Base-by-base conservation (phyloP, 2,329 filamentous ascomycete species). In the Phoma herbarum region DNA sequence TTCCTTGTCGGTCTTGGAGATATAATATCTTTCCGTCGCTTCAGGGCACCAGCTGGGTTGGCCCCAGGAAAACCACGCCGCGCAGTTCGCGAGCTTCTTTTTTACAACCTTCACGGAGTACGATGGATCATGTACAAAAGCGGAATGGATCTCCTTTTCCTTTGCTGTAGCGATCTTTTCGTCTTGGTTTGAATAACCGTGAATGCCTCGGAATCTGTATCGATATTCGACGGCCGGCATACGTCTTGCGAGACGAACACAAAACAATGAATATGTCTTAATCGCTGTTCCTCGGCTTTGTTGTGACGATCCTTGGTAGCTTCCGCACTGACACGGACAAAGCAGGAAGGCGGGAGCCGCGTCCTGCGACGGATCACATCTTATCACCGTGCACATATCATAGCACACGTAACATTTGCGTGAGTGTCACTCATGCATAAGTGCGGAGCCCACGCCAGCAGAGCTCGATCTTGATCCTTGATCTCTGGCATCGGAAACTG, bases 111-210 rank as follows among this genome's bases (percentile, higher is more conserved):
- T 60, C 41, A 62, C 46, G 57, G 62, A 60, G 60, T 57, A 59
- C 31, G 53, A 45, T 45, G 59, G 61, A 61, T 68, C 64, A 65
- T 74, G 71, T 74, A 74, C 59, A 74, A 73, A 72, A 74, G 63
- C 59, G 67, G 65, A 62, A 57, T 62, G 63, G 60, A 49, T 57
- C 47, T 61, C 39, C 39, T 56, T 63, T 64, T 54, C 43, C 35
- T 45, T 48, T 44, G 20, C 23, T 56, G 37, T 52, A 45, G 51
- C 43, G 37, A 28, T 60, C 20, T 52, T 14, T 8, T 56, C 47
- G n/a, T 39, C 35, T 46, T 59, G 56, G 39, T 44, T 47, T 55
- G 33, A 52, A 55, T 49, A 41, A 47, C 52, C 52, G 42, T 48
- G 43, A 53, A 54, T 33, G 57, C 52, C 37, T 44, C 35, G 8